Evolutionary conservation across 352 stramenopile genomes (phyloP), one percentile per base, ranked within the genome.

Genomic region (Pythium grandisporangium): DNA sequence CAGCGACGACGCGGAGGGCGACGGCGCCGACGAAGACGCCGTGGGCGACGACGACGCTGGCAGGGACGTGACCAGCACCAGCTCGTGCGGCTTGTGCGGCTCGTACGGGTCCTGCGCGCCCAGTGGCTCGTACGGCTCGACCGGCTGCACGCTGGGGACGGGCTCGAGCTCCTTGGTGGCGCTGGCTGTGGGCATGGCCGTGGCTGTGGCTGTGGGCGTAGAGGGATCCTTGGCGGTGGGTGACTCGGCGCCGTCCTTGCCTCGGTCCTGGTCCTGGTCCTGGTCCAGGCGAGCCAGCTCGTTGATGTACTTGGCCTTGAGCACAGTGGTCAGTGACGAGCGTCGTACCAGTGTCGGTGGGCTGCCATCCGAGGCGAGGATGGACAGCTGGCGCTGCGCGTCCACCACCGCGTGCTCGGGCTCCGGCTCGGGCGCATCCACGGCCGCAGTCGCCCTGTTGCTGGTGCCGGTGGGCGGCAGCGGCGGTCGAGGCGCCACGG

Each of bases 261-360:
- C n/a, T n/a, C n/a, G n/a, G n/a, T 6, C 7, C 13, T 38, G 5
- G 42, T 38, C 6, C 20, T 51, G 11, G 13, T 24, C 5, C 37
- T 70, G 49, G 12, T 72, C 51, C 45, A 84, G 68, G 19, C 63
- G 63, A 16, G 45, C 42, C 14, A 87, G 41, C 32, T 84, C 66
- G 7, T 58, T 49, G 30, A 63, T 6, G 37, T 84, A 87, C 53
- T 84, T 84, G 36, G 43, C 56, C 48, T 71, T 79, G 24, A 88
- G 61, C 48, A 80, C 63, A 3, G 71, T 63, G 11, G 67, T 83
- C 36, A 84, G 52, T 7, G 71, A 78, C 33, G 58, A 50, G 16
- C 74, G 48, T 45, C 30, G 33, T 10, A 19, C 23, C 22, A 23
- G 14, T 8, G 33, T 35, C 43, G 41, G 26, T 32, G 22, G 19